phyloP scores from a whole-genome alignment of 164 flowering plant genomes.

The Chimonanthus salicifolius region DNA sequence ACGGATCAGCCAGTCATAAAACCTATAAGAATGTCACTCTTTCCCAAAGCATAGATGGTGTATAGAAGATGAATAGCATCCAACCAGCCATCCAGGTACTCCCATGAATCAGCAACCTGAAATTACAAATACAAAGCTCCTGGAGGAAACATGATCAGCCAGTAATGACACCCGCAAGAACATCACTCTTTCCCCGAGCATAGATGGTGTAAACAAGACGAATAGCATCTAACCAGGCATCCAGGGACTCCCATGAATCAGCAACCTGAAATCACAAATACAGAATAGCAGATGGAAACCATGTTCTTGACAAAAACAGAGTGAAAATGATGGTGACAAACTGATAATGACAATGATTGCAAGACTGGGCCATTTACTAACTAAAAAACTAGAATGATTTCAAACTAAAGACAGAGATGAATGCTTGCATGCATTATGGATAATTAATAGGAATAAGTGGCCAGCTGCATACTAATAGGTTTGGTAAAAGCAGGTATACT shows the following conservation, averaged over 20 bases:
- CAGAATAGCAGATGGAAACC: not conserved
- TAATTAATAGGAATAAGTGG: no score
- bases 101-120: slow-evolving; percentile 97
- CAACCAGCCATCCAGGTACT: slow-evolving; percentile 85
- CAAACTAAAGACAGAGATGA: no score
- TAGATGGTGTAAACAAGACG: slow-evolving; percentile 87
- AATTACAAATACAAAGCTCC: not conserved
- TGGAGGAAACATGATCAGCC: slow-evolving; percentile 28
- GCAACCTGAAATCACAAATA: slow-evolving; percentile 50
- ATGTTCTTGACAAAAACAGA: not conserved
- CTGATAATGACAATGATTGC: no score
- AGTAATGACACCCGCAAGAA: slow-evolving; percentile 77
- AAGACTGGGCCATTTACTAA: no score
- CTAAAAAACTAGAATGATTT: no score
- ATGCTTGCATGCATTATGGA: no score
- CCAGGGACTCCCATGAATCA: slow-evolving; percentile 89
- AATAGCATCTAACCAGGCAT: slow-evolving; percentile 93
- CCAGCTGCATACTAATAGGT: no score
- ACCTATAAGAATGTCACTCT: slow-evolving; percentile 78
- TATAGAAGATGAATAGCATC: slow-evolving; percentile 91
- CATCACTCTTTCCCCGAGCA: slow-evolving; percentile 84
- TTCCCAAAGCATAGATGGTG: slow-evolving; percentile 86
- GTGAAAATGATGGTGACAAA: not conserved
- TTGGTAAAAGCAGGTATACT: no score
- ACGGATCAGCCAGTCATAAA: slow-evolving; percentile 59